phyloP scores from a whole-genome alignment of 2,329 filamentous ascomycete species.

The Nemania sp. region DNA sequence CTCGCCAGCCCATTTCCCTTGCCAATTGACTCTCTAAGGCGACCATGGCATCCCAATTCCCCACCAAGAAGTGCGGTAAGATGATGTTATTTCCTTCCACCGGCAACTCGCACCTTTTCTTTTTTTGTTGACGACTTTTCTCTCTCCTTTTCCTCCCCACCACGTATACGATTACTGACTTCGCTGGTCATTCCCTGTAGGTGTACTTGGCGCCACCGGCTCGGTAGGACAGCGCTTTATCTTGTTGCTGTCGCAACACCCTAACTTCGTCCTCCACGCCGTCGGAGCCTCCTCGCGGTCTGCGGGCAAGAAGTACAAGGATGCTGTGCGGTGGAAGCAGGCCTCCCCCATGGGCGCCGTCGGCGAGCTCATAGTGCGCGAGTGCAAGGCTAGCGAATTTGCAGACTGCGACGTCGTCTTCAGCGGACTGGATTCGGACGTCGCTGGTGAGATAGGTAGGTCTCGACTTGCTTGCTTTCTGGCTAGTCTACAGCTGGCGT shows the following conservation, averaged over 20 bases:
- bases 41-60: constrained; percentile 57
- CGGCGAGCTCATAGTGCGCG: constrained; percentile 84
- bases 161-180: neutral
- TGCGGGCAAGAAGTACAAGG: constrained; percentile 92
- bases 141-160: neutral
- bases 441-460: constrained; percentile 90
- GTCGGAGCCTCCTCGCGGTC: constrained; percentile 91
- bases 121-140: neutral
- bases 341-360: constrained; percentile 82
- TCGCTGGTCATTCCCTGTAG: constrained; percentile 46
- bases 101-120: neutral
- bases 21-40: constrained; percentile 13
- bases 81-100: neutral
- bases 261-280: constrained; percentile 85
- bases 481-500: too few species aligned
- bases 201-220: constrained; percentile 90
- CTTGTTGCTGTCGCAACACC: constrained; percentile 88
- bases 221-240: constrained; percentile 97
- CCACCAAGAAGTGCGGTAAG: constrained; percentile 70
- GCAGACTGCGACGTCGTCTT: constrained; percentile 93
- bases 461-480: too few species aligned
- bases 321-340: constrained; percentile 97
- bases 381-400: constrained; percentile 86
- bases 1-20: too few species aligned
- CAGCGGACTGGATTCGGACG: constrained; percentile 90